phyloP scores from a whole-genome alignment of 2,329 filamentous ascomycete genomes.

The Decorospora gaudefroyi region DNA sequence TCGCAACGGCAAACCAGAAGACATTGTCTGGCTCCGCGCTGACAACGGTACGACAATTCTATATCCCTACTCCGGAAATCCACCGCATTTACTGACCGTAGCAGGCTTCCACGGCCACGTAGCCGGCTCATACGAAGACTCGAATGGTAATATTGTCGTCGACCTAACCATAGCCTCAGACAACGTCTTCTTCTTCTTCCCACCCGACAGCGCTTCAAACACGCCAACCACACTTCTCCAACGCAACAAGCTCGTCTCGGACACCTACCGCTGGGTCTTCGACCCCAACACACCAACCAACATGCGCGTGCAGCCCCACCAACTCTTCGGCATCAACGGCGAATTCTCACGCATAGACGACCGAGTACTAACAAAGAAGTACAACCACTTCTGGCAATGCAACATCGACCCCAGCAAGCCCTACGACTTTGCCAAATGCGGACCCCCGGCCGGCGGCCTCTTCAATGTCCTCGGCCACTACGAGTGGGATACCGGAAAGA shows the following conservation, averaged over 20 bases:
- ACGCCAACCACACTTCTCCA: constrained; percentile 45
- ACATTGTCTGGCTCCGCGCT: constrained; percentile 59
- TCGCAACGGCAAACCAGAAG: constrained; percentile 55
- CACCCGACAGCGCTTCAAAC: constrained; percentile 40
- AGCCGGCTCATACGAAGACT: constrained; percentile 51
- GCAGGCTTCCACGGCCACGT: constrained; percentile 51
- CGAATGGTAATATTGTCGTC: constrained; percentile 45
- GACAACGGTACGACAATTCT: constrained; percentile 53
- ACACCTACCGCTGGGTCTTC: constrained; percentile 50
- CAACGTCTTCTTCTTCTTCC: constrained; percentile 53
- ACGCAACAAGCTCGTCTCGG: constrained; percentile 49
- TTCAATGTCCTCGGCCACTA: constrained; percentile 44
- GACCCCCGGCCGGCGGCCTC: constrained; percentile 37
- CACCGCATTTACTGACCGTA: neutral
- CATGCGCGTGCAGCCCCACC: constrained; percentile 36
- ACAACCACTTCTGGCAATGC: constrained; percentile 50
- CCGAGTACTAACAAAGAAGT: constrained; percentile 48
- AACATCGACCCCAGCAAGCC: constrained; percentile 43
- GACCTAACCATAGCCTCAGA: constrained; percentile 49
- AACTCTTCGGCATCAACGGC: constrained; percentile 47
- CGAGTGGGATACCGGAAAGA: constrained; percentile 40
- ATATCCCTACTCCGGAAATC: neutral
- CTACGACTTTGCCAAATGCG: constrained; percentile 42
- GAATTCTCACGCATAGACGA: constrained; percentile 56
- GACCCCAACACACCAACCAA: constrained; percentile 42